A percentile compares a stretch with the other conserved stretches of the same genome.
phyloP scores from a whole-genome alignment of 2,329 filamentous ascomycete species.

The Sclerotinia trifoliorum region DNA sequence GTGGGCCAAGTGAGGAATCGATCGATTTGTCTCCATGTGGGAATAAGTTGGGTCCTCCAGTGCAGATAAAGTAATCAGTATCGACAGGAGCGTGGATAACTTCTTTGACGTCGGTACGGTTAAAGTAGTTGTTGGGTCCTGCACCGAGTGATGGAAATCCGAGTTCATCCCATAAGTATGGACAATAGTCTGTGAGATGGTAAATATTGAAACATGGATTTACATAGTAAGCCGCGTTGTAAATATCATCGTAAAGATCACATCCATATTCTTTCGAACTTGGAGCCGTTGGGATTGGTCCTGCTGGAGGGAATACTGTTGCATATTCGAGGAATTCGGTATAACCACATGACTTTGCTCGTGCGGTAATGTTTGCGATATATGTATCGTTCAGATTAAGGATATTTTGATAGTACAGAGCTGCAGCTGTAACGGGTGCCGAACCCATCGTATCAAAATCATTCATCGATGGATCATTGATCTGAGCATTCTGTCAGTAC shows the following conservation, averaged over 20 bases:
- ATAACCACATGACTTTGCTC: conserved; percentile 52
- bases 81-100: conserved; percentile 56
- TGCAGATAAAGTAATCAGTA: conserved; percentile 53
- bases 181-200: conserved; percentile 53
- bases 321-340: conserved; percentile 49
- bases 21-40: conserved; percentile 48
- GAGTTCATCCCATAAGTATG: conserved; percentile 35
- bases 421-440: conserved; percentile 48
- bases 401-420: conserved; percentile 50
- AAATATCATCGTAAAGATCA: conserved; percentile 44
- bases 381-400: conserved; percentile 55
- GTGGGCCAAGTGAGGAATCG: conserved; percentile 50
- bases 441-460: conserved; percentile 36
- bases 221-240: conserved; percentile 48
- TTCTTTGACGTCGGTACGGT: conserved; percentile 58
- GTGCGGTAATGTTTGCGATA: conserved; percentile 46
- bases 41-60: conserved; percentile 46
- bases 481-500: conserved; percentile 29
- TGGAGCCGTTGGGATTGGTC: conserved; percentile 48
- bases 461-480: conserved; percentile 58
- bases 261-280: conserved; percentile 28
- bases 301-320: conserved; percentile 56
- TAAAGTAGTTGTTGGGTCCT: conserved; percentile 60
- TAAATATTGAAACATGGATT: conserved; percentile 66
- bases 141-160: conserved; percentile 49